Conservation (phyloP, 805 yeast genomes). For the Sugiyamaella chiloensis region DNA sequence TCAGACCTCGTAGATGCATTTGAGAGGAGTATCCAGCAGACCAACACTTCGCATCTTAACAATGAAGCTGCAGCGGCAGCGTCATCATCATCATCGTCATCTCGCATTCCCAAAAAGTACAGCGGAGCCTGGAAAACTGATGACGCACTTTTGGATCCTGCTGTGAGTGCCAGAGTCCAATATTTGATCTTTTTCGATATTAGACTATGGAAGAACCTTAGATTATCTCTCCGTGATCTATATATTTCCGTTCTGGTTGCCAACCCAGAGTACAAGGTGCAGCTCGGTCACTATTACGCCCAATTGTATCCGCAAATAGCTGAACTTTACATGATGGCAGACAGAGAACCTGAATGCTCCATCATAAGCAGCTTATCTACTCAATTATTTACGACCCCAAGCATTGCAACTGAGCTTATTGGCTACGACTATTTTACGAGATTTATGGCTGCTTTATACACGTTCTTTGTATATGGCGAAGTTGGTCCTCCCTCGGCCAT, state of each 20-base stretch:
- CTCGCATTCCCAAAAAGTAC: neutral
- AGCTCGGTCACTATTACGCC: constrained; percentile 75
- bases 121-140: neutral
- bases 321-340: constrained; percentile 65
- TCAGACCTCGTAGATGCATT: neutral
- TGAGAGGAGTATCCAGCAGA: neutral
- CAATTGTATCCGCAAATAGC: constrained; percentile 76
- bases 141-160: neutral
- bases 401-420: constrained; percentile 62
- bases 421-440: constrained; percentile 62
- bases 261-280: constrained; percentile 50
- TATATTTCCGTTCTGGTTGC: constrained; percentile 64
- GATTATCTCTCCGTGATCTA: constrained; percentile 58
- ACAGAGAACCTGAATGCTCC: constrained; percentile 85
- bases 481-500: constrained; percentile 45
- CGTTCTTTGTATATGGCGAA: constrained; percentile 55
- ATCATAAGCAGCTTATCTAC: constrained; percentile 70
- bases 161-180: constrained; percentile 44
- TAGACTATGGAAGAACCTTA: constrained; percentile 63
- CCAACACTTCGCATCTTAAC: neutral
- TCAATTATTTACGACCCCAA: constrained; percentile 87
- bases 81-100: no score
- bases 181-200: constrained; percentile 63
- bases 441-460: constrained; percentile 59
- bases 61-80: neutral